Evolutionary conservation across 768 basidiomycete genomes (phyloP), one percentile per base, ranked within the genome.

Genomic region (Vararia minispora): DNA sequence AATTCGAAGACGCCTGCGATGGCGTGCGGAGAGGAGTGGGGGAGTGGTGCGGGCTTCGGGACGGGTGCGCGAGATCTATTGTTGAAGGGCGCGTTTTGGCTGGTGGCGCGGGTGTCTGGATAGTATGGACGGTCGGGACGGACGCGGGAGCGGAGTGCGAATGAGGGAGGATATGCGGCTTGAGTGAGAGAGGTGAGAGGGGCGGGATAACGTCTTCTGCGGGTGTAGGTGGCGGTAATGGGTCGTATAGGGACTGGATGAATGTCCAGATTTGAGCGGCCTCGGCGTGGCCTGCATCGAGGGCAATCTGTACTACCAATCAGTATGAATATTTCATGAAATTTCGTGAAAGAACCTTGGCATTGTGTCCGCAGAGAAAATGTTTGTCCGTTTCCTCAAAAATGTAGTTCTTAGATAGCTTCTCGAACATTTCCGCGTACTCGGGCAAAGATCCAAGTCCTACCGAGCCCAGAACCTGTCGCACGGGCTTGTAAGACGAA

Each of bases 181-280:
- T 31, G 12, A 47, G 24, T 2, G 52, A 52, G 2, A 47, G 54
- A 18, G 50, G 53, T 12, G 45, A 47, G 39, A 50, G 43, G 0
- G 57, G 45, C 7, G 46, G 42, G 12, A 52, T 40, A 3, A 44
- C 42, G 30, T 38, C 59, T 33, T 43, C 54, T 42, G 40, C 61
- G 40, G 44, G 55, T 31, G 28, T 54, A 28, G 43, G 44, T 4
- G 53, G 54, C 48, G 51, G n/a, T 43, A 58, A 53, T 6, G 71
- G 73, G 13, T 68, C 44, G 33, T 73, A 53, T 36, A 77, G 64
- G 12, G 74, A 72, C 10, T 63, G 68, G 14, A 89, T 55, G 2
- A 88, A 56, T 7, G 73, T 47, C 86, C 86, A 89, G 2, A 65
- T 64, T 47, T 84, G 79, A 1, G 75, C 76, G 3, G 71, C 69